A percentile compares a stretch with the other conserved stretches of the same genome.
These are phyloP conservation scores for Arthrobotrys megalospora DNA, from an alignment of 2,329 filamentous ascomycete genomes.

Conservation along the genomic window DNA sequence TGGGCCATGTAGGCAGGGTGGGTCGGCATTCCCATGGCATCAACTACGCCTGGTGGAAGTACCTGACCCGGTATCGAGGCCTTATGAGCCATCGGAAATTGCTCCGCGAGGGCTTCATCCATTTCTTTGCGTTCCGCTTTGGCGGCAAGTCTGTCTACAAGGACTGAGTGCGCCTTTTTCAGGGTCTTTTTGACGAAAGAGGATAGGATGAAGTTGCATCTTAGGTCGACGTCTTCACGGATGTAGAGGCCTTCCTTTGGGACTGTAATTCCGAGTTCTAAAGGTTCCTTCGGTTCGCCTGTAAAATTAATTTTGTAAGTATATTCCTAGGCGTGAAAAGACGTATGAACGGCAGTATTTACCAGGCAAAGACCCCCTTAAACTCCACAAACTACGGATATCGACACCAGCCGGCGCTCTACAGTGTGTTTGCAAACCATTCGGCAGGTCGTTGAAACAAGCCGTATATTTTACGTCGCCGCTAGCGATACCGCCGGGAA, in stretches of 20 bases:
- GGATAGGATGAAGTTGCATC: constrained; percentile 82
- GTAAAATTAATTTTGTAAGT: constrained; percentile 1
- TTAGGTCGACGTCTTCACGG: constrained; percentile 87
- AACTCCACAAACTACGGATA: constrained; percentile 82
- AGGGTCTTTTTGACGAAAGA: constrained; percentile 86
- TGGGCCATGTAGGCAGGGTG: constrained; percentile 32
- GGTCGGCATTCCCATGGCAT: constrained; percentile 8
- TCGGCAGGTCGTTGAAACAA: constrained; percentile 81
- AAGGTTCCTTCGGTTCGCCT: constrained; percentile 77
- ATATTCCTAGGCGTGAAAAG: not conserved
- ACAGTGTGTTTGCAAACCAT: constrained; percentile 84
- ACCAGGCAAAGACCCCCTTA: constrained; percentile 77
- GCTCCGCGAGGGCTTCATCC: constrained; percentile 48
- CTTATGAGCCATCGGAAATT: constrained; percentile 31
- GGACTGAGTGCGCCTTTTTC: constrained; percentile 79
- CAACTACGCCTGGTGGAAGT: not conserved
- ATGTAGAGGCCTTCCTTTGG: constrained; percentile 82
- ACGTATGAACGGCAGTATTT: not conserved
- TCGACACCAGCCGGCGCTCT: constrained; percentile 87
- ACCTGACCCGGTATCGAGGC: not conserved
- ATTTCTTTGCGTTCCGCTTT: constrained; percentile 70
- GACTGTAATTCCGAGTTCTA: constrained; percentile 77
- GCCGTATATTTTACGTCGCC: constrained; percentile 83
- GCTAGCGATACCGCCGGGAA: constrained; percentile 77
- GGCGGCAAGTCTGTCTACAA: constrained; percentile 77